Evolutionary conservation across 345 rosid genomes (phyloP).

Genomic region (Corchorus capsularis): DNA sequence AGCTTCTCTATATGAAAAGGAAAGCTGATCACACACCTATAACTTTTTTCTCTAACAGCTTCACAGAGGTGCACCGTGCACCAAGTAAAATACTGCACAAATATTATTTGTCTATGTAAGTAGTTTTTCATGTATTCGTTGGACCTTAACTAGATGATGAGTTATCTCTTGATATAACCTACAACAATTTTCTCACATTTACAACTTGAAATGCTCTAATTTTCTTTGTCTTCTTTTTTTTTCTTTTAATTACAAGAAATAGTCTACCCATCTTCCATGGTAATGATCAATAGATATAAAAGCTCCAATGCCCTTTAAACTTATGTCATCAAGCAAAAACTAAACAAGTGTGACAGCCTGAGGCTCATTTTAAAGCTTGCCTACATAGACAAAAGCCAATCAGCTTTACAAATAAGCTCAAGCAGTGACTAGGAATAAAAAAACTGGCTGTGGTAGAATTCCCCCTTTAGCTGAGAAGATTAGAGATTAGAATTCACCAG

Average conservation of each 20-base stretch:
- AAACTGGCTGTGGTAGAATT: neutral
- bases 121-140: no score
- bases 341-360: neutral
- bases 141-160: no score
- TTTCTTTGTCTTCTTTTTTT: neutral
- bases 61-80: no score
- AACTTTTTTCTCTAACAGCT: no score
- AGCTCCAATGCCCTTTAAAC: neutral
- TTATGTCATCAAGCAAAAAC: neutral
- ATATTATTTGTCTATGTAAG: no score
- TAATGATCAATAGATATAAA: neutral
- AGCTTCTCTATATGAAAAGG: neutral
- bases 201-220: neutral
- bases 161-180: no score
- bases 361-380: neutral
- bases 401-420: constrained; percentile 11
- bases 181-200: no score
- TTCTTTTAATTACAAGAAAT: neutral
- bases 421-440: neutral
- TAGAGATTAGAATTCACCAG: no score
- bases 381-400: neutral
- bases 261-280: neutral
- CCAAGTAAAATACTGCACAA: no score
- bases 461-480: no score
- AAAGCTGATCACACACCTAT: no score